Conservation (phyloP, 805 yeast genomes). For the Starmerella kuoi region DNA sequence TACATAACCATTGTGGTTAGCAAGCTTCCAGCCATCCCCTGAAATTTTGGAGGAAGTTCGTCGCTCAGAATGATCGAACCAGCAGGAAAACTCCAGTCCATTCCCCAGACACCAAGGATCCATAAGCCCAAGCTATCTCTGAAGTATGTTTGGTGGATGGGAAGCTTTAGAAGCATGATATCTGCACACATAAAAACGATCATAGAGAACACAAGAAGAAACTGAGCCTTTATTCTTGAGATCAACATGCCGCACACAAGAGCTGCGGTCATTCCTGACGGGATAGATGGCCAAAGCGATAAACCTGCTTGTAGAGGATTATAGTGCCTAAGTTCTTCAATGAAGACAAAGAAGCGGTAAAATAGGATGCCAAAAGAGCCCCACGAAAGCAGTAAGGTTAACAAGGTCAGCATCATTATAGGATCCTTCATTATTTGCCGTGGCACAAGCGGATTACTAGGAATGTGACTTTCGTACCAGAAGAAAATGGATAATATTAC, state of each 20-base stretch:
- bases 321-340: constrained; percentile 40
- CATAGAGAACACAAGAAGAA: constrained; percentile 40
- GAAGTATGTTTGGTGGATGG: constrained; percentile 49
- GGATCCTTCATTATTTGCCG: constrained; percentile 32
- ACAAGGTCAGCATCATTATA: constrained; percentile 35
- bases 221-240: constrained; percentile 37
- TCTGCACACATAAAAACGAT: constrained; percentile 35
- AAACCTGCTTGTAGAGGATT: constrained; percentile 37
- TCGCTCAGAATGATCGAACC: constrained; percentile 52
- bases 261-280: constrained; percentile 50
- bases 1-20: constrained; percentile 60
- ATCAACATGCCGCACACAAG: constrained; percentile 39
- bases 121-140: constrained; percentile 43
- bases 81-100: constrained; percentile 69
- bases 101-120: constrained; percentile 51
- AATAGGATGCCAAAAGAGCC: constrained; percentile 57
- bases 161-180: constrained; percentile 25
- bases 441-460: constrained; percentile 52
- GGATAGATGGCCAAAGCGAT: constrained; percentile 34
- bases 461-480: constrained; percentile 34
- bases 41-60: constrained; percentile 46
- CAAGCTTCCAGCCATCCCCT: constrained; percentile 68
- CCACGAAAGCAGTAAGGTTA: constrained; percentile 41
- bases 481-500: constrained; percentile 33
- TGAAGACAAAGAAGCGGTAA: constrained; percentile 45